Conservation (phyloP, 495 filamentous ascomycete species). For the Penicillium coffeae region DNA sequence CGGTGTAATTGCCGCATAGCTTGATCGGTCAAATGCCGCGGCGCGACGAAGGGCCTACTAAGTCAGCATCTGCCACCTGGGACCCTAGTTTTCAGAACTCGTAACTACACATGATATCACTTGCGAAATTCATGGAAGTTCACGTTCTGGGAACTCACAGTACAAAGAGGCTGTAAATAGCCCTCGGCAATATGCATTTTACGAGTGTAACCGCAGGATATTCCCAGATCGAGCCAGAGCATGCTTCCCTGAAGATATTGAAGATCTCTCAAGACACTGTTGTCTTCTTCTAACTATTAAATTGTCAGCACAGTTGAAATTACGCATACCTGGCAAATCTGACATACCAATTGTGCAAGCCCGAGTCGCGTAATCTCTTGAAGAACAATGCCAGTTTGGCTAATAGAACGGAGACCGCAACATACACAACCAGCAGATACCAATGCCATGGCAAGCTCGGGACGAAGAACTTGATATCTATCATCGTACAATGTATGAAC, state of each 20-base stretch:
- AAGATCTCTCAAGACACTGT: slow-evolving; percentile 49
- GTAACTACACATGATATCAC: too few relatives aligned
- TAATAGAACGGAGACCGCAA: slow-evolving; percentile 48
- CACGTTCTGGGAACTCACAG: slow-evolving; percentile 25
- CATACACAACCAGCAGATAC: slow-evolving; percentile 54
- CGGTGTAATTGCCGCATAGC: slow-evolving; percentile 37
- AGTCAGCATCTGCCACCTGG: too few relatives aligned
- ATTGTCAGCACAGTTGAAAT: not conserved
- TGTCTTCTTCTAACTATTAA: slow-evolving; percentile 50
- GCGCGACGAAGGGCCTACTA: slow-evolving; percentile 22
- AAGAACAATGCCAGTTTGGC: slow-evolving; percentile 56
- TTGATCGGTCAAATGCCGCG: slow-evolving; percentile 37
- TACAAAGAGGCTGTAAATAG: slow-evolving; percentile 44
- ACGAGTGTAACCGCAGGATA: slow-evolving; percentile 58
- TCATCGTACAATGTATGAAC: slow-evolving; percentile 48
- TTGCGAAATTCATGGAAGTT: too few relatives aligned
- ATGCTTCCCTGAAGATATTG: slow-evolving; percentile 52
- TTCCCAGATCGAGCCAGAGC: slow-evolving; percentile 52
- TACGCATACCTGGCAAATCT: not conserved
- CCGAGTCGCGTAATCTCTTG: slow-evolving; percentile 51
- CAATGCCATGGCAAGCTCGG: slow-evolving; percentile 51
- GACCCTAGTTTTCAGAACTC: too few relatives aligned
- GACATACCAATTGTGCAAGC: slow-evolving; percentile 34
- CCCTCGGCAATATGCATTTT: slow-evolving; percentile 65
- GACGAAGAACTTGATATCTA: slow-evolving; percentile 38